Evolutionary conservation across 2,329 filamentous ascomycete species (phyloP), one percentile per base, ranked within the genome.

Genomic region (Hymenoscyphus fructigenus): DNA sequence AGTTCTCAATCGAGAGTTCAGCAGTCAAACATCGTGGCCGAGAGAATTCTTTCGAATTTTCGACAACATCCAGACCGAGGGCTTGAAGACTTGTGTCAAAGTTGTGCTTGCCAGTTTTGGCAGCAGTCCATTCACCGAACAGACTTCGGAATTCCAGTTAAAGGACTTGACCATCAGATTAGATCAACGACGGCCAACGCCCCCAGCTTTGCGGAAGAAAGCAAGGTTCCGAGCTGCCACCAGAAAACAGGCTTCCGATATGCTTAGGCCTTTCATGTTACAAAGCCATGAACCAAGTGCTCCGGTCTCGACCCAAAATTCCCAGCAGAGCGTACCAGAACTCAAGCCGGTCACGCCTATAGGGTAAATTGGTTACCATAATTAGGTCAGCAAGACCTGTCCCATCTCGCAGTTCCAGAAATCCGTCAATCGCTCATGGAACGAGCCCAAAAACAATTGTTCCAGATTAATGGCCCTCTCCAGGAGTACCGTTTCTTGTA

Each of bases 241-340:
- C 23, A 28, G 47, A 1, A 15, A 23, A n/a, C 6, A 34, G 32
- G 60, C 28, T 5, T 57, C 60, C 4, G 41, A 47, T n/a, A 23
- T 34, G 15, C 53, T 61, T 9, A 44, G 0, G 14, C 17, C 44
- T 9, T 36, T 61, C 20, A 9, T 61, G 5, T 9, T 55, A 29
- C 58, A 44, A 26, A 59, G 53, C 15, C 17, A 14, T 12, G 53
- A 57, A 66, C 90, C 94, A 81, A 98, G 98, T 0, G 94, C 14
- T 14, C 9, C 34, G 3, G 14, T 36, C 3, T 7, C 29, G 29
- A 1, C 29, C 29, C 29, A 5, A 0, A 5, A 32, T 14, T 2
- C 9, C 34, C 34, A 36, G 1, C 34, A 36, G 14, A 2, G 10
- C 6, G 5, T 36, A 9, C 14, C 34, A 2, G 34, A 36, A 36